These are phyloP conservation scores for Spiromastix sp. DNA, from an alignment of 2,329 filamentous ascomycete species.

Conservation along the genomic window DNA sequence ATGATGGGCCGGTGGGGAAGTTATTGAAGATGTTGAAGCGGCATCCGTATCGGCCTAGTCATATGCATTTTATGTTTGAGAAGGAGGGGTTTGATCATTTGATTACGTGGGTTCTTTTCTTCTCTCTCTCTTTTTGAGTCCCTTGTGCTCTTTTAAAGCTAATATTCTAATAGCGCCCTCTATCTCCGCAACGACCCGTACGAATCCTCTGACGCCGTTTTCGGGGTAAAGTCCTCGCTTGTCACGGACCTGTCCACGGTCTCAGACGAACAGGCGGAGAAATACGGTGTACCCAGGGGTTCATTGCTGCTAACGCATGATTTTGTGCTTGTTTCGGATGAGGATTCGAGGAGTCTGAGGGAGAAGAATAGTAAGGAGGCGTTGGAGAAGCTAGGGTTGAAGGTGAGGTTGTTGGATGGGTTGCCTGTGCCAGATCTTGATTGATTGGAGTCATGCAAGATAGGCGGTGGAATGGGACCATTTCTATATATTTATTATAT, in stretches of 20 bases:
- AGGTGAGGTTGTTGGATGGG: conserved; percentile 64
- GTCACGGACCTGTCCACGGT: conserved; percentile 54
- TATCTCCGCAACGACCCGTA: conserved; percentile 72
- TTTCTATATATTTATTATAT: neutral
- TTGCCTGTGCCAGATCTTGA: conserved; percentile 63
- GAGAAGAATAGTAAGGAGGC: conserved; percentile 58
- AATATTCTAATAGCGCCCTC: conserved; percentile 47
- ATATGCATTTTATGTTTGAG: conserved; percentile 85
- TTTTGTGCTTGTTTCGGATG: conserved; percentile 64
- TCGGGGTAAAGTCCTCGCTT: conserved; percentile 74
- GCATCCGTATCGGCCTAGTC: conserved; percentile 67
- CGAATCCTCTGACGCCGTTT: conserved; percentile 74
- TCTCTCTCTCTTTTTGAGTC: conserved; percentile 1
- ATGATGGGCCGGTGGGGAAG: conserved; percentile 73
- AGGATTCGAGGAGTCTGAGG: conserved; percentile 57
- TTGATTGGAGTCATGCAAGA: conserved; percentile 17
- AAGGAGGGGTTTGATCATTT: conserved; percentile 68
- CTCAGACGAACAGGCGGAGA: conserved; percentile 36
- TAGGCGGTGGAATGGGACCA: neutral
- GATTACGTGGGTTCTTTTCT: conserved; percentile 56
- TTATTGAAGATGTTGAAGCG: conserved; percentile 55
- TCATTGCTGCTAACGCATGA: conserved; percentile 58
- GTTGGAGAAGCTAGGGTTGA: conserved; percentile 54
- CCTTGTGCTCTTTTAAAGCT: neutral
- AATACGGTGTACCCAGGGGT: conserved; percentile 56